phyloP scores from a whole-genome alignment of 345 rosid species.

The Eucalyptus albens region DNA sequence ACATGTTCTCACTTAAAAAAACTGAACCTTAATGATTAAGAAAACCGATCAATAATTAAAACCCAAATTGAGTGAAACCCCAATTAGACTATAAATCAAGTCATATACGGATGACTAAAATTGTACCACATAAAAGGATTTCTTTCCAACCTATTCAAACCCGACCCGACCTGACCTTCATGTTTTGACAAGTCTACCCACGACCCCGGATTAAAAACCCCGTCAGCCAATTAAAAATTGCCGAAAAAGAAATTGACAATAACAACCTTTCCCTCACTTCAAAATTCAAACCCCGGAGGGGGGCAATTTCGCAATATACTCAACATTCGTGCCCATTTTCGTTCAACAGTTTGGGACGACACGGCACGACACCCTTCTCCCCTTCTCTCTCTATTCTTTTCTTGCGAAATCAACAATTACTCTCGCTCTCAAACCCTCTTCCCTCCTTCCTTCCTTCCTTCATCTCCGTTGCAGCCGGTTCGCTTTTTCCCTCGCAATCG shows the following conservation, averaged over 20 bases:
- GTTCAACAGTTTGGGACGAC: background rate
- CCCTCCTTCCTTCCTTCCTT: background rate
- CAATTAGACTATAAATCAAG: rapidly evolving
- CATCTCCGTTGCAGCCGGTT: background rate
- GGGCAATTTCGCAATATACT: background rate
- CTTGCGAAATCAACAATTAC: background rate
- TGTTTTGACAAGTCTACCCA: no score
- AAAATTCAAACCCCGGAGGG: background rate
- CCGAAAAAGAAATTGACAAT: background rate
- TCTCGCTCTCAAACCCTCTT: background rate
- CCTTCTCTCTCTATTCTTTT: background rate
- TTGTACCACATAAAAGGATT: rapidly evolving
- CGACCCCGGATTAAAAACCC: rapidly evolving
- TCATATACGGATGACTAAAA: rapidly evolving
- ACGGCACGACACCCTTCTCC: background rate
- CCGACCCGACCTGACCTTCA: background rate
- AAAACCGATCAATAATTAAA: rapidly evolving
- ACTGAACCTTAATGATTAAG: background rate
- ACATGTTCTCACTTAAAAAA: background rate
- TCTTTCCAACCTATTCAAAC: background rate
- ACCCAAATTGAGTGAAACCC: rapidly evolving
- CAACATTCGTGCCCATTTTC: background rate
- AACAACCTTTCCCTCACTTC: background rate
- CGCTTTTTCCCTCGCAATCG: background rate
- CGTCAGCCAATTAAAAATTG: background rate